Conservation (phyloP, 208 protist species). For the Acanthamoeba sp. region DNA sequence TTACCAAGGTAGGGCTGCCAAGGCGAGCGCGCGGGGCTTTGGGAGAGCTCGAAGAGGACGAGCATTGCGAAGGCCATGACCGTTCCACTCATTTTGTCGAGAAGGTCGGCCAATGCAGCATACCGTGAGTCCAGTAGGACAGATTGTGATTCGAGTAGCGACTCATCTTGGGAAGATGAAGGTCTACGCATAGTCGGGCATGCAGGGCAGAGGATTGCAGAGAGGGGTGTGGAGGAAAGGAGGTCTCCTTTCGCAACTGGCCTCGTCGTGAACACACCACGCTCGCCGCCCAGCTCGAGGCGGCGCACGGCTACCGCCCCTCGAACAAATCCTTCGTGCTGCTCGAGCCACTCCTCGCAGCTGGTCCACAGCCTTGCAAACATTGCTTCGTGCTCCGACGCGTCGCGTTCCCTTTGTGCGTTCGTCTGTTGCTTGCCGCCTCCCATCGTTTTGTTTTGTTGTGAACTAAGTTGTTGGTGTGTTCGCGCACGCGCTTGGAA, state of each 20-base stretch:
- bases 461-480: no score
- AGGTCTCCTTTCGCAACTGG: background rate
- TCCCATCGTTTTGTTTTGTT: no score
- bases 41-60: conserved; percentile 13
- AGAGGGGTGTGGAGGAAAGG: background rate
- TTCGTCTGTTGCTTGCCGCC: no score
- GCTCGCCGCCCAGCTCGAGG: background rate
- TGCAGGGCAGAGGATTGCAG: background rate
- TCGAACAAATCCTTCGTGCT: background rate
- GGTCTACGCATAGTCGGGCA: background rate
- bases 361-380: background rate
- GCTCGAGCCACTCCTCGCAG: background rate
- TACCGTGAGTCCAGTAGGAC: background rate
- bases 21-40: background rate
- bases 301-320: background rate
- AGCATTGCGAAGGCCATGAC: background rate
- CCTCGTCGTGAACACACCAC: background rate
- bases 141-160: no score
- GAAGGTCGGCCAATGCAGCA: background rate
- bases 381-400: background rate
- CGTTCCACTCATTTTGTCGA: background rate
- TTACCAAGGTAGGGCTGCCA: background rate
- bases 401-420: no score
- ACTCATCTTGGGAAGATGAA: background rate
- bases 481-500: no score